phyloP scores from a whole-genome alignment of 1,284 basidiomycete genomes.

The Trichosporon sp. region DNA sequence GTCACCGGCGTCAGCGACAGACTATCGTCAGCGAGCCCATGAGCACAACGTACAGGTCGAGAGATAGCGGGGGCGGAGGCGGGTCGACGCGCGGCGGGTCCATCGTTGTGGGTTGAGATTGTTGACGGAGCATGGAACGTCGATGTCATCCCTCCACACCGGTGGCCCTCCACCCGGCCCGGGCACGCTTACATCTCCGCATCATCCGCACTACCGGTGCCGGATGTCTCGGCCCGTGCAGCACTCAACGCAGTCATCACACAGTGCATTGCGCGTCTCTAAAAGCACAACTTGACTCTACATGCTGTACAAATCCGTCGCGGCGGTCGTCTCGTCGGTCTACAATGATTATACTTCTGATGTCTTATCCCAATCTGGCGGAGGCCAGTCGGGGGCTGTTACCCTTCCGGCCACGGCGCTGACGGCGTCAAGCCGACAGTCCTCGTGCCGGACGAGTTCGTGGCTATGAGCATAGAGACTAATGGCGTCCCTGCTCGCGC shows the following conservation, averaged over 20 bases:
- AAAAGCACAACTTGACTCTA: not conserved
- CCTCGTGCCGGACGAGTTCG: too few species aligned
- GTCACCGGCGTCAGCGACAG: slow-evolving; percentile 4
- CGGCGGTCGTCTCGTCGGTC: not conserved
- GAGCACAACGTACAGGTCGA: slow-evolving; percentile 3
- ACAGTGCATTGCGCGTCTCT: not conserved
- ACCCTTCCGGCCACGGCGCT: too few species aligned
- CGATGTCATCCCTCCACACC: slow-evolving; percentile 1
- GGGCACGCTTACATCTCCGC: not conserved
- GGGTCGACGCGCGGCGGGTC: not conserved
- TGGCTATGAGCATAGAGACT: too few species aligned
- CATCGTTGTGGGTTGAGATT: not conserved
- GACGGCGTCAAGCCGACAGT: too few species aligned
- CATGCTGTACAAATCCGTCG: not conserved
- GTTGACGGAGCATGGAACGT: not conserved
- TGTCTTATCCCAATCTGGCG: too few species aligned
- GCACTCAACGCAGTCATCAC: not conserved
- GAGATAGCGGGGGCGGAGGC: slow-evolving; percentile 6
- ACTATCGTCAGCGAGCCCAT: not conserved
- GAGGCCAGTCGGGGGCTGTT: too few species aligned
- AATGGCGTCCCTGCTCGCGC: not conserved
- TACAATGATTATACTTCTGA: not conserved
- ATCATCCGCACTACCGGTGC: not conserved
- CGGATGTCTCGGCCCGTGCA: too few species aligned
- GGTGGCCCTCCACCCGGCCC: not conserved